phyloP scores from a whole-genome alignment of 371 early-diverging fungal genomes.

The Cokeromyces recurvatus region DNA sequence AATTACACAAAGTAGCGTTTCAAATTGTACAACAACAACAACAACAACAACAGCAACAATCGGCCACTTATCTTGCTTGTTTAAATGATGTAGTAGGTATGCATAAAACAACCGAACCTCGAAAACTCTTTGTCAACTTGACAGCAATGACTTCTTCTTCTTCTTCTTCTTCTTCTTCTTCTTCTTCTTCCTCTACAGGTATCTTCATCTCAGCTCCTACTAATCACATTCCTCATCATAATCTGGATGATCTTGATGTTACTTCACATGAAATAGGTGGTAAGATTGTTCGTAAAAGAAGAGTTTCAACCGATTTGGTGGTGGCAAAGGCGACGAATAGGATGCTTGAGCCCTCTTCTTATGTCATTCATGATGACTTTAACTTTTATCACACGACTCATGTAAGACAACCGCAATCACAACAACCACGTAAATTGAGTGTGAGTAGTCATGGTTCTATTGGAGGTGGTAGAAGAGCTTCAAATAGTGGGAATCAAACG shows the following conservation, averaged over 20 bases:
- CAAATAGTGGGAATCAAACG: neutral
- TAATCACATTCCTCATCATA: no score
- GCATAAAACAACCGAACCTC: constrained; percentile 51
- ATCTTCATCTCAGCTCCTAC: no score
- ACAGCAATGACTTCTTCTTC: constrained; percentile 37
- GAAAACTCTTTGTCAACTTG: neutral
- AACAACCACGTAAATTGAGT: constrained; percentile 1
- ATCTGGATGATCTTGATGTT: constrained; percentile 33
- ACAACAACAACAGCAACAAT: constrained; percentile 2
- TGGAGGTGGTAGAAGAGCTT: constrained; percentile 3
- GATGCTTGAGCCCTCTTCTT: no score
- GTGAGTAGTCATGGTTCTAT: neutral
- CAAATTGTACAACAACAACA: constrained; percentile 53
- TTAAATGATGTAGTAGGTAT: constrained; percentile 76
- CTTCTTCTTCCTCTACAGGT: constrained; percentile 51
- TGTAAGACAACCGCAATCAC: no score
- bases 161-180: constrained; percentile 25
- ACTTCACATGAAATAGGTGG: constrained; percentile 32
- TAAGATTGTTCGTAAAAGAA: constrained; percentile 40
- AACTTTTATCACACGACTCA: no score
- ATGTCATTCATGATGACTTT: no score
- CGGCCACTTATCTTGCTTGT: constrained; percentile 68
- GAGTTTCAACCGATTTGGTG: constrained; percentile 30
- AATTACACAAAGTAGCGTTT: constrained; percentile 88
- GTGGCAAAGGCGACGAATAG: no score